Evolutionary conservation across 208 protist species (phyloP).

Genomic region (Acanthamoeba lenticulata): DNA sequence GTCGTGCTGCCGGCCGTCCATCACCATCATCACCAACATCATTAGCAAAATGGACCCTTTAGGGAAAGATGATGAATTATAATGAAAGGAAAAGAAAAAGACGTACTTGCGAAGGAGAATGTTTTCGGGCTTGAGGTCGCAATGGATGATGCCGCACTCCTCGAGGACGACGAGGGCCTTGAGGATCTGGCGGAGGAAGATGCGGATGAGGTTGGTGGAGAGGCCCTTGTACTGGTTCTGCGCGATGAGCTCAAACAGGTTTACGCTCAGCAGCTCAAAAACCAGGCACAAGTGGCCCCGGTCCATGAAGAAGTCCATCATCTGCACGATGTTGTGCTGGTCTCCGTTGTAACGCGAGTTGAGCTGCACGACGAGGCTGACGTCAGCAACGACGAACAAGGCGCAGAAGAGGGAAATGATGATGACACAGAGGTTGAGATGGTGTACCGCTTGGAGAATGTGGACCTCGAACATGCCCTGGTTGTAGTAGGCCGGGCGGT

Average conservation of each 20-base stretch:
- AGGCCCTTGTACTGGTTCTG: constrained; percentile 87
- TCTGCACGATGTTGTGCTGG: constrained; percentile 81
- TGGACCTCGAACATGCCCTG: constrained; percentile 91
- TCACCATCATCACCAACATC: neutral
- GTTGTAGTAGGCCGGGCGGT: constrained; percentile 90
- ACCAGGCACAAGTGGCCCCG: constrained; percentile 89
- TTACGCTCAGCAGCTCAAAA: constrained; percentile 91
- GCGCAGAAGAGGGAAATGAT: neutral
- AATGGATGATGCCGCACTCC: constrained; percentile 94
- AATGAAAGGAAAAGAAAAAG: neutral
- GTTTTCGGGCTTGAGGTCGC: constrained; percentile 96
- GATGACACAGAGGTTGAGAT: neutral
- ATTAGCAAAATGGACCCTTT: neutral
- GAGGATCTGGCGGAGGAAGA: constrained; percentile 92
- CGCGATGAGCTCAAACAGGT: constrained; percentile 94
- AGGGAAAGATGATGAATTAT: neutral
- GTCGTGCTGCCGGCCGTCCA: constrained; percentile 81
- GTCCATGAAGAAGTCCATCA: constrained; percentile 89
- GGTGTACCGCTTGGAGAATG: constrained; percentile 84
- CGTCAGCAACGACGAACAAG: neutral
- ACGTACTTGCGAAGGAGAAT: constrained; percentile 87
- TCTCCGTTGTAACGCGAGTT: constrained; percentile 47
- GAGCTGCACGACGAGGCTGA: neutral
- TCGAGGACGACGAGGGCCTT: constrained; percentile 92
- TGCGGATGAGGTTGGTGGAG: constrained; percentile 91